Evolutionary conservation across 2,329 filamentous ascomycete species (phyloP).

Genomic region (Neurospora sp.): DNA sequence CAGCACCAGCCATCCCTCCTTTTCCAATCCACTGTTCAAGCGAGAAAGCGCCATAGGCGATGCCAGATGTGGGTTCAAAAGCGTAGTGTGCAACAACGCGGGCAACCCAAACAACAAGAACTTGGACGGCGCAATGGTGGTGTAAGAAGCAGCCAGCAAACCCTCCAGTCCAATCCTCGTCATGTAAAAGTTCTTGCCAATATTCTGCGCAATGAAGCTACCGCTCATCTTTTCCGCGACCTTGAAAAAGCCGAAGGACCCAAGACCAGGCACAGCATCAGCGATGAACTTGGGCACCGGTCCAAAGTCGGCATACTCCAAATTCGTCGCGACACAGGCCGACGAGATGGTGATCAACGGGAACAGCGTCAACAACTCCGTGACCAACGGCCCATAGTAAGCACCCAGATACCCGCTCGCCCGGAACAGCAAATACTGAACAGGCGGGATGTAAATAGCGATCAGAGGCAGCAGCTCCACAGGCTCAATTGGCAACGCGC

Average conservation of each 20-base stretch:
- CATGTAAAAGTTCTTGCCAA: conserved; percentile 54
- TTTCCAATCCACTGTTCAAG: conserved; percentile 56
- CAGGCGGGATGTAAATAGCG: conserved; percentile 62
- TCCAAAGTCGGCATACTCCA: conserved; percentile 52
- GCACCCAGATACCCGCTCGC: conserved; percentile 58
- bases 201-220: conserved; percentile 33
- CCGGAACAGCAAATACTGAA: conserved; percentile 62
- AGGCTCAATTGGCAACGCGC: conserved; percentile 38
- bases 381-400: conserved; percentile 62
- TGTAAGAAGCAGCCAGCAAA: conserved; percentile 53
- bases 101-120: conserved; percentile 58
- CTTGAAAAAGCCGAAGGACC: conserved; percentile 56
- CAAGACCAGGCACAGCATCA: conserved; percentile 55
- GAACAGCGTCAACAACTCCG: conserved; percentile 63
- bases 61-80: conserved; percentile 65
- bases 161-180: conserved; percentile 66
- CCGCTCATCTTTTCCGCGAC: conserved; percentile 32
- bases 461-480: conserved; percentile 59
- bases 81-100: conserved; percentile 59
- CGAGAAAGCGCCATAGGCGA: conserved; percentile 47
- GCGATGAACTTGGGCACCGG: conserved; percentile 44
- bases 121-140: conserved; percentile 57
- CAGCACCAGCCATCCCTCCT: conserved; percentile 62
- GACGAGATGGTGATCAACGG: conserved; percentile 57
- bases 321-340: conserved; percentile 50